These are phyloP conservation scores for Neoarthrinium moseri DNA, from an alignment of 2,329 filamentous ascomycete genomes.

Conservation along the genomic window DNA sequence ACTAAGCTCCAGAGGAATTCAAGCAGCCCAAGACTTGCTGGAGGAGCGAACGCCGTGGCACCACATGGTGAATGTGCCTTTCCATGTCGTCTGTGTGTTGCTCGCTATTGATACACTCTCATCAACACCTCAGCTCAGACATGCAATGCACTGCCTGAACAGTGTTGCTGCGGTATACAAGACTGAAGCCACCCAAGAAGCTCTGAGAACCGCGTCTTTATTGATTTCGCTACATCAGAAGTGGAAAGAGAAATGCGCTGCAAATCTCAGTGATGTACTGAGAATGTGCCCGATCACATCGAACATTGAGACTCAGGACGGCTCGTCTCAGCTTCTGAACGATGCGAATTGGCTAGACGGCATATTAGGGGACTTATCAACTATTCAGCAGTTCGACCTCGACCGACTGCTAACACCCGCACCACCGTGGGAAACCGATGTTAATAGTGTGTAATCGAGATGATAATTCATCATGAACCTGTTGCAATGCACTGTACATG, in stretches of 20 bases:
- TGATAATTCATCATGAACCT: too few relatives aligned
- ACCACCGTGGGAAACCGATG: not conserved
- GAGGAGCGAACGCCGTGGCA: slow-evolving; percentile 51
- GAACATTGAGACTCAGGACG: not conserved
- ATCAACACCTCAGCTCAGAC: slow-evolving; percentile 44
- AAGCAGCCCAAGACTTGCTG: slow-evolving; percentile 45
- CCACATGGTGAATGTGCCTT: slow-evolving; percentile 58
- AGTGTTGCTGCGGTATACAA: slow-evolving; percentile 41
- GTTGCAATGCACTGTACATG: too few relatives aligned
- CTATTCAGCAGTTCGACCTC: not conserved
- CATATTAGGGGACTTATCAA: not conserved
- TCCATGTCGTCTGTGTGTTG: slow-evolving; percentile 55
- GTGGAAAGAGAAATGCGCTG: slow-evolving; percentile 5
- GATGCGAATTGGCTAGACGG: slow-evolving; percentile 1
- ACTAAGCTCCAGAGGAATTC: slow-evolving; percentile 42
- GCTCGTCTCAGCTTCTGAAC: not conserved
- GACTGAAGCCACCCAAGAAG: slow-evolving; percentile 49
- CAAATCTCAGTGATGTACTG: not conserved
- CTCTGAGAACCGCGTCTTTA: slow-evolving; percentile 51
- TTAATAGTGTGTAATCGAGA: not conserved
- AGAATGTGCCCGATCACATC: not conserved
- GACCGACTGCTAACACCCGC: not conserved
- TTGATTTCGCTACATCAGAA: slow-evolving; percentile 46
- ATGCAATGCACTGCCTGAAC: slow-evolving; percentile 48
- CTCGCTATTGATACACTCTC: slow-evolving; percentile 53